Evolutionary conservation across 192 early-diverging fungal species (phyloP).

Genomic region (Coemansia sp.): DNA sequence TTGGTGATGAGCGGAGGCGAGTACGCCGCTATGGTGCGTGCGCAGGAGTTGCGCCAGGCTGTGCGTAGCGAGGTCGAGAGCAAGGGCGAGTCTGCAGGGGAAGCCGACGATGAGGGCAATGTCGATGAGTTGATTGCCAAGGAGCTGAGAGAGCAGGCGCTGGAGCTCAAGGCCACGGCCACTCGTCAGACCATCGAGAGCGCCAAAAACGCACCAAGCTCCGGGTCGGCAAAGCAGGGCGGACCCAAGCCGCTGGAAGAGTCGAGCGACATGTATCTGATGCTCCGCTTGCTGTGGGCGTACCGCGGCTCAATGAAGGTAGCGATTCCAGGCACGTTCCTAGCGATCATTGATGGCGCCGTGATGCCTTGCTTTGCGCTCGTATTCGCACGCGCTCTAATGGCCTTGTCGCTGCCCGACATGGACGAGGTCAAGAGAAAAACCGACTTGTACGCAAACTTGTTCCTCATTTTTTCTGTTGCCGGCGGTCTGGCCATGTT

Average conservation of each 20-base stretch:
- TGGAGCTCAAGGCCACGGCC: constrained; percentile 31
- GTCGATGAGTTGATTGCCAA: constrained; percentile 40
- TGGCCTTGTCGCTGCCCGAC: constrained; percentile 21
- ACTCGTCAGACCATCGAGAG: constrained; percentile 32
- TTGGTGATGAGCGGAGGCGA: constrained; percentile 62
- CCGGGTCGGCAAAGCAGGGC: neutral
- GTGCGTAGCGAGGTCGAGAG: constrained; percentile 4
- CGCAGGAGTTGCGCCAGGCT: constrained; percentile 83
- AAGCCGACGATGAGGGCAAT: constrained; percentile 11
- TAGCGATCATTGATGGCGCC: constrained; percentile 58
- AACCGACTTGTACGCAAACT: constrained; percentile 34
- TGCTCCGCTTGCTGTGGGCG: constrained; percentile 16
- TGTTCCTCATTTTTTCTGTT: constrained; percentile 54
- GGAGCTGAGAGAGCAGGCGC: constrained; percentile 43
- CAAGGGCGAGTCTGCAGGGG: neutral
- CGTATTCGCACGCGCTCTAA: constrained; percentile 54
- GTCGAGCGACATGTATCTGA: constrained; percentile 29
- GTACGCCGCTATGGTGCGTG: constrained; percentile 54
- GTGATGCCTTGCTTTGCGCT: constrained; percentile 79
- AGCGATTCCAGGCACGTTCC: constrained; percentile 24
- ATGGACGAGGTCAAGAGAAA: constrained; percentile 28
- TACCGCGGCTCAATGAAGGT: constrained; percentile 33
- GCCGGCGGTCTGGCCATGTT: constrained; percentile 56
- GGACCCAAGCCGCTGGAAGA: constrained; percentile 16
- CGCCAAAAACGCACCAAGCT: neutral